A percentile compares a stretch with the other conserved stretches of the same genome.
Evolutionary conservation across 2,329 filamentous ascomycete genomes (phyloP).

Genomic region (Aureobasidium vineae): DNA sequence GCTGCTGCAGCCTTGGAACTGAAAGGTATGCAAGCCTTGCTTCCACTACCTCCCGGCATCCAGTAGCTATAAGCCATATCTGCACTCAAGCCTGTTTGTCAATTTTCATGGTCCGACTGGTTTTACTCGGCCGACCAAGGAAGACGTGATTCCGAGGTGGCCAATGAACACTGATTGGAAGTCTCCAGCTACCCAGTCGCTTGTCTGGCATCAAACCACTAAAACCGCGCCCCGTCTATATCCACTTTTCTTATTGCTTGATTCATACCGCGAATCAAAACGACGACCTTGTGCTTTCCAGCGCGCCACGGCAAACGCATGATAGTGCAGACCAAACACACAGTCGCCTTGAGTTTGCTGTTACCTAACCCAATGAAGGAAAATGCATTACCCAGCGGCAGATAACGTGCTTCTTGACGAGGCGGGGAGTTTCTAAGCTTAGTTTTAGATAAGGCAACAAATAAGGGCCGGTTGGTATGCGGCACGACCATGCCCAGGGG

Average conservation of each 20-base stretch:
- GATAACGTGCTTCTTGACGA: slow-evolving; percentile 6
- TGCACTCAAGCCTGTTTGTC: neutral
- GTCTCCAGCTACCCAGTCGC: neutral
- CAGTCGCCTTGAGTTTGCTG: neutral
- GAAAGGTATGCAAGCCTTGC: neutral
- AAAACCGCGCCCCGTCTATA: neutral
- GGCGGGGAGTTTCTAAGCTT: neutral
- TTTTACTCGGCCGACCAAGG: neutral
- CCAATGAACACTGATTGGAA: neutral
- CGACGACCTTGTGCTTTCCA: neutral
- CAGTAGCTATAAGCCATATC: neutral
- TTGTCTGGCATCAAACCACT: neutral
- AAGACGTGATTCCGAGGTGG: neutral
- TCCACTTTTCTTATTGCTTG: slow-evolving; percentile 11
- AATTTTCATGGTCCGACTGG: neutral
- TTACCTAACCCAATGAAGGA: slow-evolving; percentile 2
- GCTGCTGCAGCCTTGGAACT: neutral
- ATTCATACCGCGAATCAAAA: neutral
- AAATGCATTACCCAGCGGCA: neutral
- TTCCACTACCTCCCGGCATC: neutral
- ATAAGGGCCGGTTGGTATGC: slow-evolving; percentile 4
- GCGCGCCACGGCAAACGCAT: neutral
- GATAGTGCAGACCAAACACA: neutral
- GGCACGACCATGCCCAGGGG: neutral
- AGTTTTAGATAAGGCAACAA: neutral